Evolutionary conservation across 345 rosid species (phyloP).

Genomic region (Eucalyptus polybractea): DNA sequence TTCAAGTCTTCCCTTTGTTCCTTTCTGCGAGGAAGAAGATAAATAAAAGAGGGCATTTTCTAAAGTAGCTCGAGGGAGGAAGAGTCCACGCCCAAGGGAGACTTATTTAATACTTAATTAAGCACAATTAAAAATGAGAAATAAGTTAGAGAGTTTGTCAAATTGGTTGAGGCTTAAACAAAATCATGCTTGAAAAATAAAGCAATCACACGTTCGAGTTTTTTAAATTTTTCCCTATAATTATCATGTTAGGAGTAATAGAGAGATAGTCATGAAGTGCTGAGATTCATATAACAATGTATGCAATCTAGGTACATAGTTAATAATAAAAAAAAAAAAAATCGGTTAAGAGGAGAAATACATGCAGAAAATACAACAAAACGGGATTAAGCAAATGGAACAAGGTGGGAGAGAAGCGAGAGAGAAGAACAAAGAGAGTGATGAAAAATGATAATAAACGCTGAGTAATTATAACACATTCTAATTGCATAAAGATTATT

Average conservation of each 20-base stretch:
- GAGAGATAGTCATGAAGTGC: not conserved
- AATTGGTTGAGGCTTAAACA: conserved; percentile 2
- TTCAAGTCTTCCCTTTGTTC: not conserved
- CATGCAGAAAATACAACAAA: not conserved
- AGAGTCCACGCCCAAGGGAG: not conserved
- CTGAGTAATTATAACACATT: not conserved
- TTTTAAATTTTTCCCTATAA: not conserved
- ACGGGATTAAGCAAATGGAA: not conserved
- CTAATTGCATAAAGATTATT: not conserved
- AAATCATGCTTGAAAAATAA: not conserved
- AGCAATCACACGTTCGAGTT: not conserved
- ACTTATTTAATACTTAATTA: not conserved
- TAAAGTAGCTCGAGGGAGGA: not conserved
- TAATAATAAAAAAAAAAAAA: not conserved
- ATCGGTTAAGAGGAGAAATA: not conserved
- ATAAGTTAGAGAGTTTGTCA: not conserved
- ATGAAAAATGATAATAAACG: not conserved
- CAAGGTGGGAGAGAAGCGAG: not conserved
- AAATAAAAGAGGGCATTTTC: not conserved
- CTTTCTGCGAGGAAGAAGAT: not conserved
- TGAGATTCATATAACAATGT: not conserved
- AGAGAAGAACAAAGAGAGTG: not conserved
- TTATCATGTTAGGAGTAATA: not conserved
- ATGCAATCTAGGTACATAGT: not conserved
- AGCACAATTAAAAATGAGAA: not conserved